Percentiles rank a stretch among this genome's conserved stretches.
Conservation (phyloP, 139 green algal genomes). For the Chlorella sp. region DNA sequence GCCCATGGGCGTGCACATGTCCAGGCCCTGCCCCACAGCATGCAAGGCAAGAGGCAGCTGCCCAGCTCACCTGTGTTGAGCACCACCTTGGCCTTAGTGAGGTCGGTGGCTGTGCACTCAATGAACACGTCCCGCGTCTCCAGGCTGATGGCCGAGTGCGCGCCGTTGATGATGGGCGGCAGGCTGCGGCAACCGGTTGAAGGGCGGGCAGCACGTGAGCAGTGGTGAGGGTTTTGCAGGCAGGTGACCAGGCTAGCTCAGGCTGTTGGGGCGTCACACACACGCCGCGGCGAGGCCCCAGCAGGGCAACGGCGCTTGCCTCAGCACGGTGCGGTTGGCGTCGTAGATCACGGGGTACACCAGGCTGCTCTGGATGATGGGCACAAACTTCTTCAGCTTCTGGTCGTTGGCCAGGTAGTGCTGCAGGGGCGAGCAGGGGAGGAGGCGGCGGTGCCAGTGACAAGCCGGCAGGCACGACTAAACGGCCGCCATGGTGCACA, state of each 20-base stretch:
- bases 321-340: slow-evolving; percentile 88
- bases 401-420: slow-evolving; percentile 89
- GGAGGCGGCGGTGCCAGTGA: background rate
- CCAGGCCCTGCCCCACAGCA: no score
- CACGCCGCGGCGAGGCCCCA: no score
- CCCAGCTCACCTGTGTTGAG: slow-evolving; percentile 67
- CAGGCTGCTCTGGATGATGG: slow-evolving; percentile 91
- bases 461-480: no score
- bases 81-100: slow-evolving; percentile 95
- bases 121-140: slow-evolving; percentile 96
- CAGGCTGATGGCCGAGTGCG: slow-evolving; percentile 88
- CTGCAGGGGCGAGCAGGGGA: slow-evolving; percentile 38
- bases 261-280: no score
- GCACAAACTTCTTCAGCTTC: slow-evolving; percentile 97
- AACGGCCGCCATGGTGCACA: background rate
- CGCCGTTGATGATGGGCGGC: slow-evolving; percentile 98
- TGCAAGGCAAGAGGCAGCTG: no score
- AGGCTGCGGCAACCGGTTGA: slow-evolving; percentile 1
- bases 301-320: slow-evolving; percentile 15
- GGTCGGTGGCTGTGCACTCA: slow-evolving; percentile 98
- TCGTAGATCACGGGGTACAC: slow-evolving; percentile 98
- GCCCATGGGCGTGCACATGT: no score
- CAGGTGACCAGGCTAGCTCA: no score
- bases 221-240: background rate
- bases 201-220: background rate